Base-by-base conservation (phyloP, 1,284 basidiomycete genomes). In the Malassezia equina region DNA sequence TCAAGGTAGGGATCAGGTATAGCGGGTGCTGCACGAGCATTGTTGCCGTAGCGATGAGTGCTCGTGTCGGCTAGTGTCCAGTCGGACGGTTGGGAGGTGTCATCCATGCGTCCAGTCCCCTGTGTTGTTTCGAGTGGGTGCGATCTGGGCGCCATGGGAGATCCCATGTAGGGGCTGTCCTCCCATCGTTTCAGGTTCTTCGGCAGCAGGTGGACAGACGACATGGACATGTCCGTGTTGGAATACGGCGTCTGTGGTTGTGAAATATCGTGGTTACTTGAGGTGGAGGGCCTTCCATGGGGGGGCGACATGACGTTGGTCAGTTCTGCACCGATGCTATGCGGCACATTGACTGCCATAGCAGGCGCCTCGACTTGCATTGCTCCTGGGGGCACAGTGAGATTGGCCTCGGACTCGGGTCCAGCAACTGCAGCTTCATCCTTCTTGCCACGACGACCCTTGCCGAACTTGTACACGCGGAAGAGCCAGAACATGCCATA, bases 401-500 rank as follows among this genome's bases (percentile, higher is more conserved):
- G n/a, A 13, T 43, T 19, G 17, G 7, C 19, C 40, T 56, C 54
- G 25, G 48, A 21, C 9, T 24, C 31, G 21, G 31, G 21, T 28
- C 7, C 31, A 5, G 13, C 2, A 21, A 12, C 36, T 1, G 13
- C 9, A 4, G 23, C 39, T 24, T 45, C 29, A 15, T 2, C 24
- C 39, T 53, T 58, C 24, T 60, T 59, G 46, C 34, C 42, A 39
- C 52, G 59, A 15, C 47, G 40, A 40, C 50, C 41, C 24, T 58
- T 55, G 15, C 59, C 46, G 28, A 48, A 59, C 42, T 57, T 57
- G 51, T 56, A 60, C 49, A 66, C 47, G 34, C 64, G 53, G 62
- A 66, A 66, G n/a, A 64, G 54, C 52, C 62, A 72, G 48, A 69
- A 69, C 46, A 66, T 49, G 2, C 39, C 51, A 43, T 62, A 66